These are phyloP conservation scores for Waitea zeae DNA, from an alignment of 1,284 basidiomycete genomes.

Conservation along the genomic window DNA sequence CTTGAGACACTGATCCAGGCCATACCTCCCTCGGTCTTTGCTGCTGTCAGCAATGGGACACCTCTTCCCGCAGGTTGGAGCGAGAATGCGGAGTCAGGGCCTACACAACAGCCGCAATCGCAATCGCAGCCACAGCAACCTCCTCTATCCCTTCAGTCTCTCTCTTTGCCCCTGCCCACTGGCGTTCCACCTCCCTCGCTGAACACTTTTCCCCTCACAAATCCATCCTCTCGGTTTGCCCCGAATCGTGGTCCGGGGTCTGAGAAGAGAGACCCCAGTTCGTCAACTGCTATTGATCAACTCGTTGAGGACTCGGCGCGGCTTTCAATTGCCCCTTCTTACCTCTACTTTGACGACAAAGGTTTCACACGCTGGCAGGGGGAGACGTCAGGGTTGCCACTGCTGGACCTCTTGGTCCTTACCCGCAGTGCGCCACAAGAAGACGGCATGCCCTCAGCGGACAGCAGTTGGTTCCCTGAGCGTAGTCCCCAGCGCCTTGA, in stretches of 20 bases:
- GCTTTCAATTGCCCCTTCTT: conserved; percentile 50
- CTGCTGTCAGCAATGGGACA: conserved; percentile 15
- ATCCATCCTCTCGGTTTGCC: conserved; percentile 28
- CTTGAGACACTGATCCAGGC: conserved; percentile 67
- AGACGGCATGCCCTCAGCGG: conserved; percentile 64
- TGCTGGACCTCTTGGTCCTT: conserved; percentile 68
- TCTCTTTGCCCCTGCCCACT: conserved; percentile 20
- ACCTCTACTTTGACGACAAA: conserved; percentile 60
- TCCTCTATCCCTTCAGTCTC: too few species aligned
- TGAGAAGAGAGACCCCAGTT: neutral
- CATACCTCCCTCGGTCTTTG: conserved; percentile 63
- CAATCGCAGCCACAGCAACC: too few species aligned
- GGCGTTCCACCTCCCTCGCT: conserved; percentile 61
- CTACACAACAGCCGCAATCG: too few species aligned
- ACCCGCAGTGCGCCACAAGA: conserved; percentile 12
- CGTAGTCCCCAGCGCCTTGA: conserved; percentile 56
- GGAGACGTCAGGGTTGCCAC: conserved; percentile 75
- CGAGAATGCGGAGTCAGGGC: too few species aligned
- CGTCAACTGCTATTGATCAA: conserved; percentile 18
- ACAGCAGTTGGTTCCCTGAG: conserved; percentile 25
- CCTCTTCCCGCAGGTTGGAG: neutral
- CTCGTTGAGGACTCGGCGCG: conserved; percentile 38
- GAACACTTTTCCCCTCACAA: conserved; percentile 55
- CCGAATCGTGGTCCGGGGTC: neutral
- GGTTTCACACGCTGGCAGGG: conserved; percentile 77